Evolutionary conservation across 1,284 basidiomycete genomes (phyloP), one percentile per base, ranked within the genome.

Genomic region (Exsudoporus floridanus): DNA sequence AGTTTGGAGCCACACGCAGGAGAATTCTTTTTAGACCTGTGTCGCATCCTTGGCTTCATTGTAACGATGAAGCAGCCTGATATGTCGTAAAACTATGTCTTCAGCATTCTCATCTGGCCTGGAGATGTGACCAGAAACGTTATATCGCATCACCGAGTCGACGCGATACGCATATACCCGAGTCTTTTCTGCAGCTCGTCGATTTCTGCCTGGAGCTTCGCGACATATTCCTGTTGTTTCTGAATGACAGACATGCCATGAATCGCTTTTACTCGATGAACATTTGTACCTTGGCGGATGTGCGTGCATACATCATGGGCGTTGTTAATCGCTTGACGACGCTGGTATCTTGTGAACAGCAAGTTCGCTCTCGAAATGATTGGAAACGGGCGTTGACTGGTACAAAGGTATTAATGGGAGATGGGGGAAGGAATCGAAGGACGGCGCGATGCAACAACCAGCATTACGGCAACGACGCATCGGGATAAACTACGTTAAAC

Each of bases 21-120:
- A 45, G 23, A 38, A 52, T 36, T 21, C 34, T 43, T 4, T 12
- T 13, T 36, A 49, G 46, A 82, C 88, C 80, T 90, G 88, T 0
- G 88, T 76, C 3, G 87, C 88, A 62, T 91, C 89, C 64, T 91
- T 91, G 7, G 86, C 80, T 65, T 91, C 89, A 56, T 91, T 91
- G 60, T 91, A 91, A 41, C 72, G 75, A 64, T 91, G 88, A 25
- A 90, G 70, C 5, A 88, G 73, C 57, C 80, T 81, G 66, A 90
- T 90, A 61, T 91, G 87, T 7, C 73, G 73, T 46, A 83, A 81
- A 18, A 87, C 84, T 14, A 89, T 83, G 55, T 75, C 74, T 39
- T 86, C 83, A 1, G 87, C 80, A 55, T 86, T 80, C 59, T 78
- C 77, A 35, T 69, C 59, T 45, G 73, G 67, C 10, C 83, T 88